A percentile compares a stretch with the other conserved stretches of the same genome.
These are phyloP conservation scores for Boechera retrofracta DNA, from an alignment of 345 rosid species.

Conservation along the genomic window DNA sequence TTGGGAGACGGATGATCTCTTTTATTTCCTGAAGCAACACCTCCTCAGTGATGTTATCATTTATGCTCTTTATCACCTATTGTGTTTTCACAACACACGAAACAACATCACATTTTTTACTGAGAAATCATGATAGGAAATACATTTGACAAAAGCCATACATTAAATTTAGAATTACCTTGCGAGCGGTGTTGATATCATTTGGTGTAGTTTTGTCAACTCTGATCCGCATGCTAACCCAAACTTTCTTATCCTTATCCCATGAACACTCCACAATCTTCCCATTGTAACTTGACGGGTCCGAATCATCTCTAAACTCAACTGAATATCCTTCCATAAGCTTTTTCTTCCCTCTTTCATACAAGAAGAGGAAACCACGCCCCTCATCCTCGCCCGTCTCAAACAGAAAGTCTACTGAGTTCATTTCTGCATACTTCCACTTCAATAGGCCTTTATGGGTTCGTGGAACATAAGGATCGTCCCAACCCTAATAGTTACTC, in stretches of 20 bases:
- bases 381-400: constrained; percentile 65
- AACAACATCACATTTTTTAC: background rate
- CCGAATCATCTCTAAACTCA: constrained; percentile 72
- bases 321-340: constrained; percentile 75
- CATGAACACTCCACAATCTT: constrained; percentile 91
- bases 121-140: too few species aligned
- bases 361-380: constrained; percentile 55
- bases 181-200: constrained; percentile 79
- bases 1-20: constrained; percentile 85
- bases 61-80: constrained; percentile 90
- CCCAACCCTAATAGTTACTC: constrained; percentile 77
- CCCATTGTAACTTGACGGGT: constrained; percentile 63
- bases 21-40: constrained; percentile 71
- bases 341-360: constrained; percentile 82
- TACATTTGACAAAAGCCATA: too few species aligned
- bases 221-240: constrained; percentile 84
- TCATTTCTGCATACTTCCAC: constrained; percentile 97
- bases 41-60: constrained; percentile 89
- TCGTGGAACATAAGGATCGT: constrained; percentile 94
- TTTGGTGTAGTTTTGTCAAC: constrained; percentile 82
- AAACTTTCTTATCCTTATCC: constrained; percentile 60
- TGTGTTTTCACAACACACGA: background rate
- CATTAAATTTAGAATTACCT: constrained; percentile 45
- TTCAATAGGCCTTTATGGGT: constrained; percentile 94
- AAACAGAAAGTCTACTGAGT: constrained; percentile 89